Percentiles rank a stretch among this genome's conserved stretches.
Evolutionary conservation across 805 yeast genomes (phyloP).

Genomic region (Wickerhamia fluorescens): DNA sequence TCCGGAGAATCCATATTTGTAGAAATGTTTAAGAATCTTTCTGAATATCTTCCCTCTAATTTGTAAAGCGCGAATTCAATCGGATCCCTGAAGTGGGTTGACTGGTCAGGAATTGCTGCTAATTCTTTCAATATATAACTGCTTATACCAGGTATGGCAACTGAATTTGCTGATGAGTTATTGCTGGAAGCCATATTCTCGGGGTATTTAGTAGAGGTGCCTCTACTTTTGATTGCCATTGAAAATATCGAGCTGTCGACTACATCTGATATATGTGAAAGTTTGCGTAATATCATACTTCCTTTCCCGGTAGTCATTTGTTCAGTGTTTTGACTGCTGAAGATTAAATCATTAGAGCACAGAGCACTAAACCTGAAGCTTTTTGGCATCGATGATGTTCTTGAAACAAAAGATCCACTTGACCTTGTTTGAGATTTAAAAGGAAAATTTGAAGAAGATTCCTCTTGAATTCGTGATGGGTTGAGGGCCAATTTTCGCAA

Average conservation of each 20-base stretch:
- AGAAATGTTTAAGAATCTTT: too few relatives aligned
- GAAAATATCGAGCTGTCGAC: conserved; percentile 32
- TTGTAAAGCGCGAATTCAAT: conserved; percentile 66
- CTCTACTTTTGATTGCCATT: conserved; percentile 15
- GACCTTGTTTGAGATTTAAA: conserved; percentile 9
- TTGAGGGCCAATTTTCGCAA: conserved; percentile 36
- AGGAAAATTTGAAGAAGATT: conserved; percentile 10
- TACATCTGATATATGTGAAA: conserved; percentile 20
- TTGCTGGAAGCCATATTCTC: conserved; percentile 6
- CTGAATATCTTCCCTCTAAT: conserved; percentile 57
- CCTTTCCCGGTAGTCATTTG: conserved; percentile 4
- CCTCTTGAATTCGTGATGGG: too few relatives aligned
- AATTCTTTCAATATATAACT: conserved; percentile 44
- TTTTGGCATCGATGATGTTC: conserved; percentile 18
- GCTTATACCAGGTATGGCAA: conserved; percentile 51
- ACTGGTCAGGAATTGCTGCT: conserved; percentile 81
- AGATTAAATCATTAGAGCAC: conserved; percentile 33
- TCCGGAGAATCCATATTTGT: conserved; percentile 10
- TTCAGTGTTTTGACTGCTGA: conserved; percentile 9
- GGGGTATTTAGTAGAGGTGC: conserved; percentile 9
- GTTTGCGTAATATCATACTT: too few relatives aligned
- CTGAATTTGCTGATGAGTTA: conserved; percentile 13
- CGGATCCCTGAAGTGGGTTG: conserved; percentile 58
- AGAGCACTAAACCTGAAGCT: conserved; percentile 32
- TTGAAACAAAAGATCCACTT: conserved; percentile 14